Percentiles rank a stretch among this genome's conserved stretches.
phyloP scores from a whole-genome alignment of 2,329 filamentous ascomycete genomes.

The Fusarium oligoseptatum region DNA sequence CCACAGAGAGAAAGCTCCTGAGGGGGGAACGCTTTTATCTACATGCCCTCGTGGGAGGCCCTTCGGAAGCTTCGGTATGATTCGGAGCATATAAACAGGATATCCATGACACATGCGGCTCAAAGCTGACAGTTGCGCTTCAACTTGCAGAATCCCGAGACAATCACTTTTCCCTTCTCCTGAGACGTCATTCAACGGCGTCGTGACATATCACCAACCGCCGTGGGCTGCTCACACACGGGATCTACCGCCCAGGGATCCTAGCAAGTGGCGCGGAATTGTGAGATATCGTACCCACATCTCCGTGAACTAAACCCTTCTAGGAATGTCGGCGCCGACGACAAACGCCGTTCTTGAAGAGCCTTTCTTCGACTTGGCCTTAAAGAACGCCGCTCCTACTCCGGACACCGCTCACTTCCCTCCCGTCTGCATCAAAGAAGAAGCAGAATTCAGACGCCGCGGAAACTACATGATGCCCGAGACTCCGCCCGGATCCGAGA shows the following conservation, averaged over 20 bases:
- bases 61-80: neutral
- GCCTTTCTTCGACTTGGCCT: neutral
- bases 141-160: constrained; percentile 1
- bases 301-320: neutral
- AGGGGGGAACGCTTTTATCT: neutral
- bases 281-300: neutral
- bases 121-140: neutral
- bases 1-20: neutral
- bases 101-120: constrained; percentile 1
- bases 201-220: neutral
- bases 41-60: neutral
- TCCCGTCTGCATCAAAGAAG: neutral
- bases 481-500: constrained; percentile 1
- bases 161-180: neutral
- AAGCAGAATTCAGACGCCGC: neutral
- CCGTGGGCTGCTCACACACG: neutral
- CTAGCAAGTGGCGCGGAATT: neutral
- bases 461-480: constrained; percentile 12
- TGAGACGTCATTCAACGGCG: neutral
- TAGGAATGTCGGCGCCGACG: constrained; percentile 37
- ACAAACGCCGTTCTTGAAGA: neutral
- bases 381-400: constrained; percentile 11
- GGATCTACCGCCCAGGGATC: neutral
- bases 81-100: constrained; percentile 2
- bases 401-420: neutral